phyloP scores from a whole-genome alignment of 768 basidiomycete genomes.

The Brasilioporus rufonigricans region DNA sequence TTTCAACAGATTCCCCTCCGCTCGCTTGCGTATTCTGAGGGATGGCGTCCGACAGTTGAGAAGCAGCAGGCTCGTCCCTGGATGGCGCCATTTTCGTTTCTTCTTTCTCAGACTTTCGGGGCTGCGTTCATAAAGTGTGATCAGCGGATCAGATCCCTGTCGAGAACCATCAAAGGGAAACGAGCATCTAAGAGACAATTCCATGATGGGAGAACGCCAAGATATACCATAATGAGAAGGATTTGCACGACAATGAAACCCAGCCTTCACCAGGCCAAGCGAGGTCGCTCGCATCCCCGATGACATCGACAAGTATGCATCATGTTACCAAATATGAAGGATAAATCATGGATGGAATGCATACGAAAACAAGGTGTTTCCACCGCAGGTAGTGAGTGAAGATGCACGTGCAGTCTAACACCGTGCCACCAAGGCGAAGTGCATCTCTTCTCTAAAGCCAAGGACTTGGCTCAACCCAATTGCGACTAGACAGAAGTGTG shows the following conservation, averaged over 20 bases:
- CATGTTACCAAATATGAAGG: neutral
- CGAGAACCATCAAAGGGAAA: neutral
- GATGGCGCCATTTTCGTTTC: neutral
- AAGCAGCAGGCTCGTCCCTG: neutral
- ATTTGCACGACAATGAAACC: neutral
- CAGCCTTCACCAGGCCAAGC: neutral
- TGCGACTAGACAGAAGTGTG: neutral
- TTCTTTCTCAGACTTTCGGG: neutral
- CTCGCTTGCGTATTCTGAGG: neutral
- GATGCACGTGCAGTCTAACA: too few species aligned
- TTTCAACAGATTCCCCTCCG: neutral
- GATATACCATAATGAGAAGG: neutral
- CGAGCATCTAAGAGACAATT: neutral
- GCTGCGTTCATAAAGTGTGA: slow-evolving; percentile 4
- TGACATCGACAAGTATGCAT: neutral
- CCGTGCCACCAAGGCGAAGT: too few species aligned
- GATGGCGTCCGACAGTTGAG: neutral
- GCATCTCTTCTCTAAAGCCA: too few species aligned
- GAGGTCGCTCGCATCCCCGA: neutral
- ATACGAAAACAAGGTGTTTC: too few species aligned
- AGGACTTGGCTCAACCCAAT: neutral
- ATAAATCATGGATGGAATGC: too few species aligned
- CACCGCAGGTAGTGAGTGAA: too few species aligned
- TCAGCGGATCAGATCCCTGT: slow-evolving; percentile 1
- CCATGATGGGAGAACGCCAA: neutral